phyloP scores from a whole-genome alignment of 1,284 basidiomycete genomes.

The Apiotrichum brassicae region DNA sequence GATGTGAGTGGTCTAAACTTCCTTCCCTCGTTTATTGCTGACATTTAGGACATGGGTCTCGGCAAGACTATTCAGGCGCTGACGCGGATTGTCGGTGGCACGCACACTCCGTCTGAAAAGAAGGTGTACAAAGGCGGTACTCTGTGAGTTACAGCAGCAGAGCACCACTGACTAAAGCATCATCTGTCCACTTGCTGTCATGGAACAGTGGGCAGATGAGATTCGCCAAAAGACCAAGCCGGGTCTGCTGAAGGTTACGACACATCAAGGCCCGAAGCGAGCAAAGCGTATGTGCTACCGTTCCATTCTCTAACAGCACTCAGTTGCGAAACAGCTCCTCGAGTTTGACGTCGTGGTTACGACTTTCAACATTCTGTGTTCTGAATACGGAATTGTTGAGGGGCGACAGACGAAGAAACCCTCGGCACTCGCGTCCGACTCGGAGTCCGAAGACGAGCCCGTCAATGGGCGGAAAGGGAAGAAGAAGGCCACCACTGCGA shows the following conservation, averaged over 20 bases:
- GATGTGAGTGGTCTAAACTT: constrained; percentile 75
- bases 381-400: constrained; percentile 49
- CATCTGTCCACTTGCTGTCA: constrained; percentile 73
- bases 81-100: constrained; percentile 70
- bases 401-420: not conserved
- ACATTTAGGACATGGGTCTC: constrained; percentile 55
- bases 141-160: constrained; percentile 72
- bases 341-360: constrained; percentile 71
- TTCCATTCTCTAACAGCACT: no score
- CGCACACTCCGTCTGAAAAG: constrained; percentile 61
- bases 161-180: constrained; percentile 52
- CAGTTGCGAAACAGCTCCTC: constrained; percentile 59
- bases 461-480: constrained; percentile 34
- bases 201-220: constrained; percentile 88
- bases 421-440: constrained; percentile 22
- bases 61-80: constrained; percentile 93
- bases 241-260: constrained; percentile 60
- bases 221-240: constrained; percentile 65
- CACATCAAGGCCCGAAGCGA: constrained; percentile 72
- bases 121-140: constrained; percentile 61
- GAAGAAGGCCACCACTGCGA: constrained; percentile 43
- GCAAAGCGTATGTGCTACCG: constrained; percentile 53
- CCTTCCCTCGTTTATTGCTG: constrained; percentile 6
- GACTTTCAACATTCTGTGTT: constrained; percentile 71
- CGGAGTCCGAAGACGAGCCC: constrained; percentile 36